Conservation (phyloP, 2,329 filamentous ascomycete species). For the Septoria petroselini region DNA sequence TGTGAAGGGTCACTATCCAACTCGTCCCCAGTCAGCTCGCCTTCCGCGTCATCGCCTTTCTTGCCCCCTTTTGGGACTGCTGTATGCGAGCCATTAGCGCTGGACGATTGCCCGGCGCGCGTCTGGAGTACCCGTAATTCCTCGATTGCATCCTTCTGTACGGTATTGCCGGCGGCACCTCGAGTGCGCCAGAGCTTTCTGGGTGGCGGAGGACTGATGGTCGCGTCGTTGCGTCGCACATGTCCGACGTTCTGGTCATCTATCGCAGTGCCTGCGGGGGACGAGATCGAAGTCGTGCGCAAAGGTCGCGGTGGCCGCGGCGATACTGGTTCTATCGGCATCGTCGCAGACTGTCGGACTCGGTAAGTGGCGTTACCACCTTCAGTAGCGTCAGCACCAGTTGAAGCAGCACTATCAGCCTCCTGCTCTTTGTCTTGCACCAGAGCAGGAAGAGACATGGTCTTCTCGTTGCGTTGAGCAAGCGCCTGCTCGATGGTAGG, state of each 20-base stretch:
- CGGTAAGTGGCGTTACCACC: slow-evolving; percentile 15
- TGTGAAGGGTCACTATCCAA: background rate
- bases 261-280: slow-evolving; percentile 30
- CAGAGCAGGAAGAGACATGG: slow-evolving; percentile 29
- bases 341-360: slow-evolving; percentile 17
- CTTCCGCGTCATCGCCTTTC: slow-evolving; percentile 3
- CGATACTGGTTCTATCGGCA: slow-evolving; percentile 14
- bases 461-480: slow-evolving; percentile 26
- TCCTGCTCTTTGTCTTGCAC: slow-evolving; percentile 1
- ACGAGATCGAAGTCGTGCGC: slow-evolving; percentile 34
- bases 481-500: slow-evolving; percentile 11
- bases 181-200: slow-evolving; percentile 24
- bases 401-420: slow-evolving; percentile 16
- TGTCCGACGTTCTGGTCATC: slow-evolving; percentile 32
- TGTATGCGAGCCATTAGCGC: background rate
- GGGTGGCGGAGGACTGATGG: slow-evolving; percentile 18
- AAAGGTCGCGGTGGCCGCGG: slow-evolving; percentile 24
- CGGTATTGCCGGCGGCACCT: slow-evolving; percentile 6
- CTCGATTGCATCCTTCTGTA: slow-evolving; percentile 33
- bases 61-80: background rate
- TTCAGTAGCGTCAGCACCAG: slow-evolving; percentile 26
- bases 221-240: slow-evolving; percentile 27
- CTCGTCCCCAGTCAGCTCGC: background rate
- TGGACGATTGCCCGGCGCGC: slow-evolving; percentile 16
- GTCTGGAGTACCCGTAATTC: slow-evolving; percentile 32